Percentiles rank a stretch among this genome's conserved stretches.
Evolutionary conservation across 2,329 filamentous ascomycete species (phyloP).

Genomic region (Scorias spongiosa): DNA sequence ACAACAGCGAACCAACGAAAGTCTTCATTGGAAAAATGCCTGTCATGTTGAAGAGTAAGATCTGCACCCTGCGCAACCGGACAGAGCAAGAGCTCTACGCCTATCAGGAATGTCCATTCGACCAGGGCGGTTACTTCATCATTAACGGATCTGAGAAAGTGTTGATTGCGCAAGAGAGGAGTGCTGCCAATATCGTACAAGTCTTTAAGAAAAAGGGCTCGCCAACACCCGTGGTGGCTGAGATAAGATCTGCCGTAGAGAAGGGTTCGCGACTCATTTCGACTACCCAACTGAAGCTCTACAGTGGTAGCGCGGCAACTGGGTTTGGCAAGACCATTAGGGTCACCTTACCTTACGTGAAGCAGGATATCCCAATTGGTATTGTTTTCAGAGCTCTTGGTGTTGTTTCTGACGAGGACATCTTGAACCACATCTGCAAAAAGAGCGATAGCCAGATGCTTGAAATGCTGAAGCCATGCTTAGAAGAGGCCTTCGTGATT

Average conservation of each 20-base stretch:
- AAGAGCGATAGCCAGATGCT: constrained; percentile 92
- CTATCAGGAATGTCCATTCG: constrained; percentile 93
- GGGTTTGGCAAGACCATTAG: constrained; percentile 72
- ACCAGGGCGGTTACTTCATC: constrained; percentile 96
- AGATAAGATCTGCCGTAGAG: constrained; percentile 91
- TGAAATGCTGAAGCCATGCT: constrained; percentile 91
- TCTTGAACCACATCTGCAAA: constrained; percentile 93
- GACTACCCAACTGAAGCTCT: constrained; percentile 79
- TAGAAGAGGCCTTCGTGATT: constrained; percentile 91
- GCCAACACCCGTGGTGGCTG: constrained; percentile 81
- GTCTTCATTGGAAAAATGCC: constrained; percentile 93
- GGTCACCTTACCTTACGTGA: constrained; percentile 84
- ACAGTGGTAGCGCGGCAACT: constrained; percentile 19
- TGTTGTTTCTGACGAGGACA: constrained; percentile 94
- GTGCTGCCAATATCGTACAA: constrained; percentile 95
- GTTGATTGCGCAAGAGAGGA: constrained; percentile 91
- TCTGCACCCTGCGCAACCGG: constrained; percentile 75
- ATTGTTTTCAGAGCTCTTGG: constrained; percentile 92
- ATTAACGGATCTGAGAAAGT: constrained; percentile 99
- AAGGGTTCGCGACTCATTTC: constrained; percentile 92
- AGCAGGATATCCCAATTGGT: constrained; percentile 80
- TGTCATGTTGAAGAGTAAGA: constrained; percentile 95
- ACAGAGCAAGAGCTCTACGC: constrained; percentile 75
- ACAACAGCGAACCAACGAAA: constrained; percentile 21
- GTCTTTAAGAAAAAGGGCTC: constrained; percentile 98